A percentile compares a stretch with the other conserved stretches of the same genome.
phyloP scores from a whole-genome alignment of 2,329 filamentous ascomycete genomes.

The Hypoxylon rubiginosum region DNA sequence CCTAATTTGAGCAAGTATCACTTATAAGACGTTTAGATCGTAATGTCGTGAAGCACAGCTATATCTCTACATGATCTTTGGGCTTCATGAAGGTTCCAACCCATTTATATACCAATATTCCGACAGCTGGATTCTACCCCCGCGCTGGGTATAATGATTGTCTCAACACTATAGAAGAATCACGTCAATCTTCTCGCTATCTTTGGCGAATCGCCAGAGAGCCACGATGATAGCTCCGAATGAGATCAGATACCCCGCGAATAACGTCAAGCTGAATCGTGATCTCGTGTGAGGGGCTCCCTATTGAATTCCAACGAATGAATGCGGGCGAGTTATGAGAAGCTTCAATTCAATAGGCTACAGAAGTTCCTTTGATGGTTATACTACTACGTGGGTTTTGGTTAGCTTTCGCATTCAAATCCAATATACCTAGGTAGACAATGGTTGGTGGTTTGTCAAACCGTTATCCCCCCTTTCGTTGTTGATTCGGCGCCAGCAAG shows the following conservation, averaged over 20 bases:
- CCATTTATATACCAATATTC: constrained; percentile 21
- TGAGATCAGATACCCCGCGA: constrained; percentile 43
- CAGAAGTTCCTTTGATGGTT: neutral
- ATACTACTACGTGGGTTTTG: neutral
- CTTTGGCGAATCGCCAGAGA: constrained; percentile 32
- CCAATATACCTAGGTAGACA: neutral
- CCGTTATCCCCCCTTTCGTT: neutral
- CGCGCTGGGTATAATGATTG: constrained; percentile 14
- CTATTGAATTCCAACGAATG: constrained; percentile 21
- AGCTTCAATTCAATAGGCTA: neutral
- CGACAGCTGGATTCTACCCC: constrained; percentile 13
- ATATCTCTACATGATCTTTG: neutral
- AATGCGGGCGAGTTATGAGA: neutral
- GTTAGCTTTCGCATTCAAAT: neutral
- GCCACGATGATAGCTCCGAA: constrained; percentile 29
- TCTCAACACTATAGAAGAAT: constrained; percentile 31
- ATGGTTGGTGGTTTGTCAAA: neutral
- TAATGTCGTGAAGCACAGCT: neutral
- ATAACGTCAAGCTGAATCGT: constrained; percentile 35
- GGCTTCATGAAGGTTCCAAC: constrained; percentile 7
- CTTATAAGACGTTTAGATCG: neutral
- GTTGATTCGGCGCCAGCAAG: neutral
- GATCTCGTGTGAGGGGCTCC: constrained; percentile 14
- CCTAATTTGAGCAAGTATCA: neutral
- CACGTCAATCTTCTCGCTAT: constrained; percentile 36